phyloP scores from a whole-genome alignment of 2,329 filamentous ascomycete species.

The Talaromyces amestolkiae region DNA sequence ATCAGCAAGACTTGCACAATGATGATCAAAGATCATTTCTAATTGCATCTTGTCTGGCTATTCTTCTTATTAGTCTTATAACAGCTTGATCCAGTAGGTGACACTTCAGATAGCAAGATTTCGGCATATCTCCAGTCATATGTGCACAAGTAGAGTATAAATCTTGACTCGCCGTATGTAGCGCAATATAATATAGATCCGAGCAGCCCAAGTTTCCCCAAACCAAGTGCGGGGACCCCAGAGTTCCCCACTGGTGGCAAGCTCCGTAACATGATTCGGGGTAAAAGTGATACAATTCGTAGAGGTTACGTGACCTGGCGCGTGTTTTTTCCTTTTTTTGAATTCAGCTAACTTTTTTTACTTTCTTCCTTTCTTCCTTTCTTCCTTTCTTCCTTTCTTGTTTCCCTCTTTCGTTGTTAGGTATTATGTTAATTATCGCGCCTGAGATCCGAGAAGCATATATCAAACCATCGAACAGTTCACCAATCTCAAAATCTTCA shows the following conservation, averaged over 20 bases:
- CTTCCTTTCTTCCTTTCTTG: background rate
- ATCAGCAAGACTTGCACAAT: conserved; percentile 47
- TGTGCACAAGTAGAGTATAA: background rate
- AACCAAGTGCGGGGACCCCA: background rate
- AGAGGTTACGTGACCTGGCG: no score
- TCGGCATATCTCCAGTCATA: background rate
- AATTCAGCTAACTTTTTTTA: no score
- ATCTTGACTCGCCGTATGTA: no score
- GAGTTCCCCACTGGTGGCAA: background rate
- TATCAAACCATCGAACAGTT: background rate
- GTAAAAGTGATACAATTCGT: no score
- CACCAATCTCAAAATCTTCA: background rate
- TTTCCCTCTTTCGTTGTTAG: background rate
- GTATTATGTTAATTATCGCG: no score
- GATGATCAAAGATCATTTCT: conserved; percentile 34
- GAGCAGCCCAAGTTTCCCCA: background rate
- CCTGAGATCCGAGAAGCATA: background rate
- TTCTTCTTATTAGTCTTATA: no score
- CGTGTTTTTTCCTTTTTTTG: no score
- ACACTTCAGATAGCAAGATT: background rate
- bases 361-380: background rate
- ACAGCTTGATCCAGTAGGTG: background rate
- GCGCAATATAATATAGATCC: background rate
- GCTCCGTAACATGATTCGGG: background rate
- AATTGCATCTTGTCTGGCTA: conserved; percentile 7